Percentiles rank a stretch among this genome's conserved stretches.
Conservation (phyloP, 2,329 filamentous ascomycete species). For the Cucurbitaria berberidis region DNA sequence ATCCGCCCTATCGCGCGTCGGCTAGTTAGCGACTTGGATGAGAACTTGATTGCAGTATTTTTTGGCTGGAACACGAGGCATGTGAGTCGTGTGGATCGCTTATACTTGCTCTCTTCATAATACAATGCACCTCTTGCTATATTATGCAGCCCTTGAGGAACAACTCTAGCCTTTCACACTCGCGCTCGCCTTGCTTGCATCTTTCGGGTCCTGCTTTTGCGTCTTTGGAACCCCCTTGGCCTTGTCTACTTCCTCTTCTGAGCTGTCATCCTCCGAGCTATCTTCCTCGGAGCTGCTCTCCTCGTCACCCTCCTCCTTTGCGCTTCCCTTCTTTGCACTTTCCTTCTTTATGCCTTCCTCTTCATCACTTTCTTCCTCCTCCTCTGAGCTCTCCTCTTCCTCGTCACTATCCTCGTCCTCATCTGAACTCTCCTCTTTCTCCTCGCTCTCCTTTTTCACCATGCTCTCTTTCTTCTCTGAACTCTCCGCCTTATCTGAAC, state of each 20-base stretch:
- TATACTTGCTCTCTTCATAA: not conserved
- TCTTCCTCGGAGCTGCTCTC: conserved; percentile 5
- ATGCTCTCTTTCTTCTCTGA: not conserved
- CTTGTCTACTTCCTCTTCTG: conserved; percentile 13
- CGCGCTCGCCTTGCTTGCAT: conserved; percentile 40
- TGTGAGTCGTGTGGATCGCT: not conserved
- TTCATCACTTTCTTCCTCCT: conserved; percentile 2
- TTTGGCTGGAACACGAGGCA: not conserved
- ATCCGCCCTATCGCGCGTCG: too few relatives aligned
- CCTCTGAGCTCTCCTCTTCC: conserved; percentile 1
- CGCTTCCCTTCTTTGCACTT: conserved; percentile 6
- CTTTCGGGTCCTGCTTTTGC: conserved; percentile 34
- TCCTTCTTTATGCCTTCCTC: conserved; percentile 13
- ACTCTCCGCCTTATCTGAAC: conserved; percentile 4
- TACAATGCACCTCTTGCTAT: not conserved
- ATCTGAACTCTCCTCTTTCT: conserved; percentile 11
- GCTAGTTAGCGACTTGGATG: not conserved
- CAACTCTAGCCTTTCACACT: conserved; percentile 47
- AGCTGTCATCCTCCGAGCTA: conserved; percentile 11
- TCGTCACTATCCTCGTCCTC: conserved; percentile 4
- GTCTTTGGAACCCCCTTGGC: conserved; percentile 18
- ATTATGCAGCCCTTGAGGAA: not conserved
- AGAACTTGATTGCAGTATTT: not conserved
- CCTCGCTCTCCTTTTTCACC: conserved; percentile 7
- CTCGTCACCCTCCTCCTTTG: conserved; percentile 18